A percentile compares a stretch with the other conserved stretches of the same genome.
These are phyloP conservation scores for Babesia ovata DNA, from an alignment of 169 alveolate genomes.

Conservation along the genomic window DNA sequence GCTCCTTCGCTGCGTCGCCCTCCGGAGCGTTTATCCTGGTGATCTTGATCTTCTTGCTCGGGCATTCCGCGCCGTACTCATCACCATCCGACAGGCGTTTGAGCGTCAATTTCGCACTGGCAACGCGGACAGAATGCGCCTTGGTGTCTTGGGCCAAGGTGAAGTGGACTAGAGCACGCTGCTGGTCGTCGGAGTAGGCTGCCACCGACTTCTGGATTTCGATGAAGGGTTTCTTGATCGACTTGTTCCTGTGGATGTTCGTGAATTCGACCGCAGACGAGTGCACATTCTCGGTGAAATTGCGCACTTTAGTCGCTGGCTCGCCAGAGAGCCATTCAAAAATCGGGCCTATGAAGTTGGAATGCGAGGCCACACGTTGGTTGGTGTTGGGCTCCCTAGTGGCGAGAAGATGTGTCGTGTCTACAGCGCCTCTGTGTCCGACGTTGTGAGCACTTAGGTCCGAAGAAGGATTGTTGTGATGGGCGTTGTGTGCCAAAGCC, in stretches of 20 bases:
- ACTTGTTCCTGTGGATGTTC: constrained; percentile 20
- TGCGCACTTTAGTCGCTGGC: neutral
- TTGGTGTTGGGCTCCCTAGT: neutral
- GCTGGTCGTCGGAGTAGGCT: constrained; percentile 19
- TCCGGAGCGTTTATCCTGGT: constrained; percentile 10
- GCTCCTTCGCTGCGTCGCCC: constrained; percentile 6
- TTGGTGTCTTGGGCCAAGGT: neutral
- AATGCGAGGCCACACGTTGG: neutral
- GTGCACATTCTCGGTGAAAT: constrained; percentile 5
- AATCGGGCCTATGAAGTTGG: neutral
- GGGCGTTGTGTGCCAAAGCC: neutral
- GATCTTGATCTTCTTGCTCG: constrained; percentile 32
- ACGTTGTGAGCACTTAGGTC: neutral
- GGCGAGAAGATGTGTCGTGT: neutral
- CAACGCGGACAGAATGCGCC: neutral
- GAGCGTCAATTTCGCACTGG: constrained; percentile 42
- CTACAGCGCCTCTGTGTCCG: neutral
- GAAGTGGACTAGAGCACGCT: constrained; percentile 51
- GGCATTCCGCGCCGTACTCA: constrained; percentile 45
- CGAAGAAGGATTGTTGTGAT: neutral
- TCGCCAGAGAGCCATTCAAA: neutral
- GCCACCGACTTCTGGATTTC: constrained; percentile 43
- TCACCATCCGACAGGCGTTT: constrained; percentile 17
- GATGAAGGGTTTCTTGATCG: constrained; percentile 18
- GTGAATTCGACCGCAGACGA: neutral